phyloP scores from a whole-genome alignment of 495 filamentous ascomycete genomes.

The Platismatia glauca region DNA sequence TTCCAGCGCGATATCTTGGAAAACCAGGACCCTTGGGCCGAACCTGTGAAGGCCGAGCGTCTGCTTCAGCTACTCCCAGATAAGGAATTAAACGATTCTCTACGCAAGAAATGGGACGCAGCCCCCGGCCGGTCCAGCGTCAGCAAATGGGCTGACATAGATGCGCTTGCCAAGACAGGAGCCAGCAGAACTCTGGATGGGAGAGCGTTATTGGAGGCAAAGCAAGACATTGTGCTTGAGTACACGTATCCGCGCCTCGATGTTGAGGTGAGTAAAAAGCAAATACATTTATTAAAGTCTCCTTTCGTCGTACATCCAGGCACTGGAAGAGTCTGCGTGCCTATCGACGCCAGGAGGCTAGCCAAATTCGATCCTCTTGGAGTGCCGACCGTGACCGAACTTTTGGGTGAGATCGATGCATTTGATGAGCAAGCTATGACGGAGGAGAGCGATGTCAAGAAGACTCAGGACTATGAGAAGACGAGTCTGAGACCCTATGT shows the following conservation, averaged over 20 bases:
- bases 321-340: conserved; percentile 89
- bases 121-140: conserved; percentile 63
- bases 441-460: conserved; percentile 38
- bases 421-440: conserved; percentile 44
- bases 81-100: conserved; percentile 56
- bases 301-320: conserved; percentile 95
- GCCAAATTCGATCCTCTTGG: conserved; percentile 78
- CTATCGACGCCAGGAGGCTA: conserved; percentile 62
- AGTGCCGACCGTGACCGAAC: conserved; percentile 75
- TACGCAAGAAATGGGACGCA: conserved; percentile 85
- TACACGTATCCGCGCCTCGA: conserved; percentile 98
- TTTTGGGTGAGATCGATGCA: conserved; percentile 72
- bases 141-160: conserved; percentile 89
- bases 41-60: conserved; percentile 55
- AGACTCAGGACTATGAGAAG: conserved; percentile 86
- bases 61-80: conserved; percentile 76
- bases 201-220: conserved; percentile 64
- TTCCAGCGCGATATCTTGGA: conserved; percentile 74
- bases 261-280: conserved; percentile 90
- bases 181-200: conserved; percentile 56
- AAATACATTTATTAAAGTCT: conserved; percentile 93
- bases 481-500: conserved; percentile 89
- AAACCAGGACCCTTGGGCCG: conserved; percentile 77
- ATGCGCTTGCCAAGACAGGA: conserved; percentile 66
- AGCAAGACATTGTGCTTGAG: conserved; percentile 89